Evolutionary conservation across 106 monocot species (phyloP), one percentile per base, ranked within the genome.

Genomic region (Posidonia australis): DNA sequence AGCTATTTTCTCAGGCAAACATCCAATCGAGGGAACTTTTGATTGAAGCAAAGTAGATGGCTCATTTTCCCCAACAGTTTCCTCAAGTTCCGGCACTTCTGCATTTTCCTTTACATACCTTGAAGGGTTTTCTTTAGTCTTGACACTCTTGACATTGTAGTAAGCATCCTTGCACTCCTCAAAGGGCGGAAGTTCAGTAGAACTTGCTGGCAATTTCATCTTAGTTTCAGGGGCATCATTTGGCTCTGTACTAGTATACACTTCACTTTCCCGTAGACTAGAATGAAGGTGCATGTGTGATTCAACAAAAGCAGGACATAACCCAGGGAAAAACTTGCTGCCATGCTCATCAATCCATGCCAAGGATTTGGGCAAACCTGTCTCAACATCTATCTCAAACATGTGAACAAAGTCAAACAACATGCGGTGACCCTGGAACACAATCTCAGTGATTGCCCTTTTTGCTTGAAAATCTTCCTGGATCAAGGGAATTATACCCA

Each of bases 341-440:
- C 73, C 84, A 42, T 81, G 53, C 32, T 74, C 79, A 71, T 92
- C 92, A 70, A 92, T 73, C 92, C 92, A 92, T 22, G 79, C 87
- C 41, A 88, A 60, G 23, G 70, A 79, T 58, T 80, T 83, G 21
- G 70, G 64, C 25, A 74, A 48, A 27, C 70, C 79, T 22, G 86
- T 82, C 32, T 69, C 71, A 45, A 54, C 57, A 74, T 86, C 74
- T 46, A 94, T 73, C 41, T 70, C 69, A 62, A 82, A 53, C 89
- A 81, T 86, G 66, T 80, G 82, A 13, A 94, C 73, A 69, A 86
- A 94, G 63, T 94, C 86, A 52, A 94, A 69, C 63, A 94, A 70
- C 44, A 84, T 65, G 22, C 74, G 74, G 21, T 71, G 29, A 55
- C 75, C 74, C 27, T 73, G 47, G 62, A 72, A 73, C 22, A 22